Evolutionary conservation across 352 stramenopile genomes (phyloP).

Genomic region (Phytophthora pseudosyringae): DNA sequence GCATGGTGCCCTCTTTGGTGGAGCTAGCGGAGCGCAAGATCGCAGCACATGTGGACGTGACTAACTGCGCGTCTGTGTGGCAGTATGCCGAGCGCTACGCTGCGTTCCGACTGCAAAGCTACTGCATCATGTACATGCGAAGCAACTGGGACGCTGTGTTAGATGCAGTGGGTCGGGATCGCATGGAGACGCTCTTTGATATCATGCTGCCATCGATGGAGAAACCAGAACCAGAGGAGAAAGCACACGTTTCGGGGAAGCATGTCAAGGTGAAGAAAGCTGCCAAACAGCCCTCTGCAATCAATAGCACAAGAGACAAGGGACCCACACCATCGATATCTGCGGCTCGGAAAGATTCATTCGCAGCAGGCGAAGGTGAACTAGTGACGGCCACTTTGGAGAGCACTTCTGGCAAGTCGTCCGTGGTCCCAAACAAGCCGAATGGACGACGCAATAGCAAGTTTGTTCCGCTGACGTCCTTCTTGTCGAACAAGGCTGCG

Average conservation of each 20-base stretch:
- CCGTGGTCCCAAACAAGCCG: slow-evolving; percentile 14
- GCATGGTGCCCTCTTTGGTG: slow-evolving; percentile 34
- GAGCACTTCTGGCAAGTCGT: neutral
- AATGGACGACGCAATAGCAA: slow-evolving; percentile 44
- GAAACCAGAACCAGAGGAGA: slow-evolving; percentile 25
- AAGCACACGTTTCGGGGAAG: neutral
- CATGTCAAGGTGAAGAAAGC: neutral
- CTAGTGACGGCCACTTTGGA: neutral
- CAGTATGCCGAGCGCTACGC: slow-evolving; percentile 67
- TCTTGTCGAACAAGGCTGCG: slow-evolving; percentile 39
- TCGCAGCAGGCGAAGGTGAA: neutral
- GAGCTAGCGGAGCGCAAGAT: slow-evolving; percentile 59
- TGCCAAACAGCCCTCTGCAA: slow-evolving; percentile 15
- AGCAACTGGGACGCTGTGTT: slow-evolving; percentile 81
- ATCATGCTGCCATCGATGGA: slow-evolving; percentile 56
- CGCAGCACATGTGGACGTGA: slow-evolving; percentile 56
- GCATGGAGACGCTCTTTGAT: slow-evolving; percentile 70
- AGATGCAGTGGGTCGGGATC: slow-evolving; percentile 63
- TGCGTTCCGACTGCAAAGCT: slow-evolving; percentile 45
- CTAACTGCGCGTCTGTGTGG: slow-evolving; percentile 64
- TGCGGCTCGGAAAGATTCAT: slow-evolving; percentile 4
- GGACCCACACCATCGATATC: neutral
- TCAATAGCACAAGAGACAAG: slow-evolving; percentile 7
- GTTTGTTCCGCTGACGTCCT: slow-evolving; percentile 64
- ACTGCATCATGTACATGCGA: slow-evolving; percentile 69